Evolutionary conservation across 1,284 basidiomycete species (phyloP), one percentile per base, ranked within the genome.

Genomic region (Xerocomus nothofagi): DNA sequence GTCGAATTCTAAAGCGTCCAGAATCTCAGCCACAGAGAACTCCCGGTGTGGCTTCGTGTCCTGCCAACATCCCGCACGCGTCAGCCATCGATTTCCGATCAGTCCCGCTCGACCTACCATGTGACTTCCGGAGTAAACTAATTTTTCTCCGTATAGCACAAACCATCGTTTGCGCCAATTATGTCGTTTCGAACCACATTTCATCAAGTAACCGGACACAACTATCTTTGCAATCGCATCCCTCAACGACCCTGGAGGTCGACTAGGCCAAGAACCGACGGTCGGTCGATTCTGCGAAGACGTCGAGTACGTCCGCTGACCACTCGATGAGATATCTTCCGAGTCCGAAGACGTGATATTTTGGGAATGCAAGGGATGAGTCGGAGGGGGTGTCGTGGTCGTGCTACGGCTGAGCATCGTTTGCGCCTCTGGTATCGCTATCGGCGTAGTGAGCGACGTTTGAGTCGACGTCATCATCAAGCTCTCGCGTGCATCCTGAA

Each of bases 111-210:
- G 63, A 75, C 77, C 67, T 62, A 90, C 90, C 86, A 98, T 96
- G 75, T 96, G 93, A 65, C 85, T 91, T 46, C 84, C 84, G 17
- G 82, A 86, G 71, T 96, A 96, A 18, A 89, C 73, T 49, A 96
- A 72, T 61, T 84, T 89, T 62, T 91, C 88, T 29, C 82, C 81
- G 27, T 86, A 91, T 23, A 96, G 75, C 48, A 89, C 83, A 62
- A 95, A 95, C 90, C 91, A 95, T 37, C 93, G 76, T 72, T 99
- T 99, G 51, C 93, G 79, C 97, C 97, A 99, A 53, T 86, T 91
- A 61, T 92, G 88, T 60, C 95, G 82, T 58, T 96, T 92, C 43
- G 86, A 86, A 37, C 93, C 93, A 68, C 94, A 94, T 68, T 99
- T 99, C 91, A 97, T 96, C 53, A 99, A 75, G 68, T 99, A 99